Conservation (phyloP, 129 eudicot genomes). For the Erigeron canadensis region DNA sequence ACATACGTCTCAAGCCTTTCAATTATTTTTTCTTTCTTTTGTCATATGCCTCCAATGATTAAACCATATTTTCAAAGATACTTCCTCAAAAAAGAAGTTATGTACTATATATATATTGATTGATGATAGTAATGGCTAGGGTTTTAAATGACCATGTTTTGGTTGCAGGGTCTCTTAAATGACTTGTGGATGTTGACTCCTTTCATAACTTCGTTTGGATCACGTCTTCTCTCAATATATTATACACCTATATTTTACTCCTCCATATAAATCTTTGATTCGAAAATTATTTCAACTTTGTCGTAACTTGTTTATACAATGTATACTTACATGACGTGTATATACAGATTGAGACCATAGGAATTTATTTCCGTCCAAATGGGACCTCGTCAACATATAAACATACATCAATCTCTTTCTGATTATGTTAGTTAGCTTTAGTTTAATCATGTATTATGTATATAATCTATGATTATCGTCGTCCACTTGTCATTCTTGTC, state of each 20-base stretch:
- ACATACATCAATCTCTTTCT: conserved; percentile 24
- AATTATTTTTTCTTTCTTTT: too few relatives aligned
- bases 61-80: background rate
- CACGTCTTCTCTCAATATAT: conserved; percentile 26
- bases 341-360: conserved; percentile 4
- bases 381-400: conserved; percentile 22
- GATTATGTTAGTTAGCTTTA: background rate
- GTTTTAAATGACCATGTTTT: conserved; percentile 21
- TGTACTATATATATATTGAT: too few relatives aligned
- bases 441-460: too few relatives aligned
- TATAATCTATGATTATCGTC: background rate
- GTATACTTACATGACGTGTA: conserved; percentile 23
- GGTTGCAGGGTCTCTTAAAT: conserved; percentile 39
- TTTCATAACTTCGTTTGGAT: conserved; percentile 39
- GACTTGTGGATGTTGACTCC: conserved; percentile 38
- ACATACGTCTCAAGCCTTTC: too few relatives aligned
- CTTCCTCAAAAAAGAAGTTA: background rate
- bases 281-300: conserved; percentile 16
- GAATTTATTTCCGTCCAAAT: conserved; percentile 20
- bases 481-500: conserved; percentile 7
- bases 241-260: conserved; percentile 12
- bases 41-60: too few relatives aligned
- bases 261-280: conserved; percentile 11
- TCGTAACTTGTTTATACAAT: conserved; percentile 13
- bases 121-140: conserved; percentile 18